Percentiles rank a stretch among this genome's conserved stretches.
Conservation (phyloP, 768 basidiomycete species). For the Dictyophora rubrovolvata region DNA sequence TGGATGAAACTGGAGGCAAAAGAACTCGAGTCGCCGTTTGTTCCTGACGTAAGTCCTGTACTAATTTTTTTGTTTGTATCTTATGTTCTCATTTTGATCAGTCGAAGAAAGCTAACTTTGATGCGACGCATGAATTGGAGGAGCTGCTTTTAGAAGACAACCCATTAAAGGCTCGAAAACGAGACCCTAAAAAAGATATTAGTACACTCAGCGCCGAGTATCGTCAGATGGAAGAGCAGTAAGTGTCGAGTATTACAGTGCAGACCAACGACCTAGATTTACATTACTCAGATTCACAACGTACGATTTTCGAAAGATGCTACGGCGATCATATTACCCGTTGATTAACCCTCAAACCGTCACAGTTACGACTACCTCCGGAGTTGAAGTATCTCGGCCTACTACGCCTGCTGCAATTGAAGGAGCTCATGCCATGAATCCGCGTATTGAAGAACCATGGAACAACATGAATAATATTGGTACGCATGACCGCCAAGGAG, state of each 20-base stretch:
- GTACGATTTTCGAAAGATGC: slow-evolving; percentile 90
- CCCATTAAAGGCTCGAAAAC: slow-evolving; percentile 86
- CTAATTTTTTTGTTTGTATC: not conserved
- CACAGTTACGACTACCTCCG: slow-evolving; percentile 68
- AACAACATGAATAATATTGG: not conserved
- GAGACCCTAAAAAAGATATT: slow-evolving; percentile 81
- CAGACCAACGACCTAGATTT: not conserved
- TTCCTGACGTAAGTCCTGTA: slow-evolving; percentile 30
- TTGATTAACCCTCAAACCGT: slow-evolving; percentile 64
- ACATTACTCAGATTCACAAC: slow-evolving; percentile 29
- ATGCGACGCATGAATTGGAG: slow-evolving; percentile 96
- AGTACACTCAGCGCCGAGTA: slow-evolving; percentile 79
- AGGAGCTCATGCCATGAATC: slow-evolving; percentile 4
- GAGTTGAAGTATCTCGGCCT: slow-evolving; percentile 60
- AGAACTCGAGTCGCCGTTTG: slow-evolving; percentile 32
- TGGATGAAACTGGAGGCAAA: slow-evolving; percentile 36
- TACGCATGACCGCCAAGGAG: not conserved
- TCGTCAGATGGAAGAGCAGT: slow-evolving; percentile 99
- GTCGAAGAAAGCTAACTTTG: slow-evolving; percentile 99
- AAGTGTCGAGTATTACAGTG: slow-evolving; percentile 16
- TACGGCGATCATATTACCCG: slow-evolving; percentile 84
- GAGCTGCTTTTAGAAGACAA: slow-evolving; percentile 95
- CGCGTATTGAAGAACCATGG: slow-evolving; percentile 6
- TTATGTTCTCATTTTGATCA: slow-evolving; percentile 22
- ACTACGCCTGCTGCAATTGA: slow-evolving; percentile 40